phyloP scores from a whole-genome alignment of 352 stramenopile genomes.

The Sclerospora graminicola region DNA sequence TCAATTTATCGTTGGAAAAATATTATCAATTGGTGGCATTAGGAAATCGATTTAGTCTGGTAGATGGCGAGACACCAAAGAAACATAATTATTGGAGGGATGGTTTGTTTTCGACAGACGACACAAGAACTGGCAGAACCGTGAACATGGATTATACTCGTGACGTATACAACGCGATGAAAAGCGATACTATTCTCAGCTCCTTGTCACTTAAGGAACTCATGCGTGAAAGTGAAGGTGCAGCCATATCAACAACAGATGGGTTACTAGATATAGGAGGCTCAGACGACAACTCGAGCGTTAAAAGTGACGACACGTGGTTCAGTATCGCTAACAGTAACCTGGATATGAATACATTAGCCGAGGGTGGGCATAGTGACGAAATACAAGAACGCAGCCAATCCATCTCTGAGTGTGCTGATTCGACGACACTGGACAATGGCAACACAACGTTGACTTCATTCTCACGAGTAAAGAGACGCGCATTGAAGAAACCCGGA shows the following conservation, averaged over 20 bases:
- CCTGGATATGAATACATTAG: conserved; percentile 24
- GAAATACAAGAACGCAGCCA: conserved; percentile 11
- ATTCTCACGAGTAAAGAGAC: conserved; percentile 14
- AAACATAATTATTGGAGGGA: conserved; percentile 14
- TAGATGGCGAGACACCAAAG: conserved; percentile 17
- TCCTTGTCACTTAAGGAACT: conserved; percentile 43
- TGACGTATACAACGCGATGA: conserved; percentile 19
- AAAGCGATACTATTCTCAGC: conserved; percentile 34
- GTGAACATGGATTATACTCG: conserved; percentile 2
- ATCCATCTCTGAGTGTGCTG: conserved; percentile 12
- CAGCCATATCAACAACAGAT: conserved; percentile 6
- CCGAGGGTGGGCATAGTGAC: conserved; percentile 6
- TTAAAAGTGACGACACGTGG: conserved; percentile 82
- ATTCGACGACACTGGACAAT: conserved; percentile 1
- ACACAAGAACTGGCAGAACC: conserved; percentile 6
- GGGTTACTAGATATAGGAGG: conserved; percentile 20
- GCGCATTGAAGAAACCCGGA: conserved; percentile 18
- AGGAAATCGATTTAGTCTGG: conserved; percentile 46
- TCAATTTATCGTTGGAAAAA: conserved; percentile 81
- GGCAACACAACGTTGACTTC: conserved; percentile 1
- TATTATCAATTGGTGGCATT: conserved; percentile 65
- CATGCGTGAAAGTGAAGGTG: conserved; percentile 25
- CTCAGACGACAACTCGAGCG: conserved; percentile 54
- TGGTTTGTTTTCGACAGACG: conserved; percentile 8
- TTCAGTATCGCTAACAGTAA: conserved; percentile 80